Percentiles rank a stretch among this genome's conserved stretches.
These are phyloP conservation scores for Lumnitzera racemosa DNA, from an alignment of 345 rosid genomes.

Conservation along the genomic window DNA sequence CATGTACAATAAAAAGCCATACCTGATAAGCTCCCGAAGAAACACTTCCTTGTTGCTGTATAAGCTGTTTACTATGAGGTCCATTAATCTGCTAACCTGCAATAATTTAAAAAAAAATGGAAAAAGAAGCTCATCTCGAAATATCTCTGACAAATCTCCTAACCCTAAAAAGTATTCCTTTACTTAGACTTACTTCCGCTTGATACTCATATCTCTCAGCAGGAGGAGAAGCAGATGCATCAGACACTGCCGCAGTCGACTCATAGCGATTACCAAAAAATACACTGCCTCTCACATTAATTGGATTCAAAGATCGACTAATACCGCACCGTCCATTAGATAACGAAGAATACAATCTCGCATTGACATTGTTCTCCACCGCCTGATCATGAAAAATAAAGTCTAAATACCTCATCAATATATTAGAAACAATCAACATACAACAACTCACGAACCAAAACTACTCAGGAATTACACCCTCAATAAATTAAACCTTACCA, in stretches of 20 bases:
- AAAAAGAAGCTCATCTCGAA: too few species aligned
- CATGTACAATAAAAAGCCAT: slow-evolving; percentile 3
- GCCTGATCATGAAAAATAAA: slow-evolving; percentile 27
- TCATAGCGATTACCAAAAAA: slow-evolving; percentile 42
- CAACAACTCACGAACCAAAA: not conserved
- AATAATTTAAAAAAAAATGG: not conserved
- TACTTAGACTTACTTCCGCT: slow-evolving; percentile 57
- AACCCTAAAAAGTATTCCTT: not conserved
- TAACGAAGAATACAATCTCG: slow-evolving; percentile 53
- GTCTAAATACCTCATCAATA: not conserved
- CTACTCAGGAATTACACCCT: too few species aligned
- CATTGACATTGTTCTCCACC: slow-evolving; percentile 22
- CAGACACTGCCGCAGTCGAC: slow-evolving; percentile 65
- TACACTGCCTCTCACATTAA: slow-evolving; percentile 26
- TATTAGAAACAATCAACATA: not conserved
- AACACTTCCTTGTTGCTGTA: slow-evolving; percentile 98
- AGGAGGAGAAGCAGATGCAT: slow-evolving; percentile 40
- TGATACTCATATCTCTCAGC: slow-evolving; percentile 87
- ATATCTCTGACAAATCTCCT: not conserved
- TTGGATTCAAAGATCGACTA: slow-evolving; percentile 14
- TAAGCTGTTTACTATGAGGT: slow-evolving; percentile 90
- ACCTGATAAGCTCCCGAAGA: slow-evolving; percentile 94
- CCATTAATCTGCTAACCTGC: slow-evolving; percentile 99
- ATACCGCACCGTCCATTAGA: slow-evolving; percentile 25
- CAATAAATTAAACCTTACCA: too few species aligned